Conservation (phyloP, 108 stramenopile species). For the Heterococcus sp. region DNA sequence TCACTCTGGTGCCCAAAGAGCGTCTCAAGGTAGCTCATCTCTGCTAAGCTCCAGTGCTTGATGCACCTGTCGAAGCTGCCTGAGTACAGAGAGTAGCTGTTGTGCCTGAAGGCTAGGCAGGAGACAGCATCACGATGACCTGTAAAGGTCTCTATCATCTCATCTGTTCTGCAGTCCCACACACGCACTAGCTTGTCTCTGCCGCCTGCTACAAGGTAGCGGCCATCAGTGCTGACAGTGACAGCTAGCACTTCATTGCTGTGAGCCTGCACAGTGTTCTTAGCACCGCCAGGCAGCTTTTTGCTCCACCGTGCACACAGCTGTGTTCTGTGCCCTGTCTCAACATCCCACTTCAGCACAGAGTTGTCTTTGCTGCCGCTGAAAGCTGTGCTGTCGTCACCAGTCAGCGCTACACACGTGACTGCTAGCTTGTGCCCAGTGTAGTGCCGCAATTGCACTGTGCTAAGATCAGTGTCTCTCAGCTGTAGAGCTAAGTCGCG, state of each 20-base stretch:
- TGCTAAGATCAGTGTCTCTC: background rate
- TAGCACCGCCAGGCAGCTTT: conserved; percentile 24
- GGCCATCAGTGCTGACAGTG: conserved; percentile 83
- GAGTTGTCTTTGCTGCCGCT: conserved; percentile 94
- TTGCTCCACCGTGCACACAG: conserved; percentile 37
- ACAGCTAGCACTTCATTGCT: conserved; percentile 70
- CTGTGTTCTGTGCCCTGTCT: conserved; percentile 55
- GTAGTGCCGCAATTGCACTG: conserved; percentile 6
- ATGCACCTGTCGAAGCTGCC: conserved; percentile 81
- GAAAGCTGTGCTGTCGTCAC: conserved; percentile 57
- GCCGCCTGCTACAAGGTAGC: conserved; percentile 81
- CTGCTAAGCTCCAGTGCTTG: conserved; percentile 42
- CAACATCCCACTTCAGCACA: conserved; percentile 81
- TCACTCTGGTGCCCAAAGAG: conserved; percentile 95
- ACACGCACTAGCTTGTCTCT: conserved; percentile 68
- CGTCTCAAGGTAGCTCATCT: conserved; percentile 95
- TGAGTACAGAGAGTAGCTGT: conserved; percentile 80
- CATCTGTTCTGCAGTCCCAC: conserved; percentile 44
- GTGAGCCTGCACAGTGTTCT: conserved; percentile 20
- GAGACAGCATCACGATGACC: conserved; percentile 72
- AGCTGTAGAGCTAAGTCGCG: conserved; percentile 35
- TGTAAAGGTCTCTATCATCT: conserved; percentile 62
- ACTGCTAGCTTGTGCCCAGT: conserved; percentile 52
- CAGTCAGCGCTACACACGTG: conserved; percentile 78
- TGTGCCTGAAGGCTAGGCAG: conserved; percentile 71